Evolutionary conservation across 305 asterid genomes (phyloP).

Genomic region (Fraxinus dipetala): DNA sequence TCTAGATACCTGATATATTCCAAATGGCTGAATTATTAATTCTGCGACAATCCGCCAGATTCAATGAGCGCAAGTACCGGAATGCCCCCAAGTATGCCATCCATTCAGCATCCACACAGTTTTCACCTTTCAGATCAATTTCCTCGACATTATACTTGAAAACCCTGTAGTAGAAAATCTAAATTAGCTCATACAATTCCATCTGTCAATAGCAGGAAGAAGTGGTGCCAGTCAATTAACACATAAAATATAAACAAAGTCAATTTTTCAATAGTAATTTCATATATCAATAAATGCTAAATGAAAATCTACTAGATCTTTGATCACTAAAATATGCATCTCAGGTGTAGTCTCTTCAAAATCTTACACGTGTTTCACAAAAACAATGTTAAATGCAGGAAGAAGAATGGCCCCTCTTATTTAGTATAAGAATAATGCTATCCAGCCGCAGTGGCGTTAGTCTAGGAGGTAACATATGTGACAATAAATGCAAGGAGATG

Average conservation of each 20-base stretch:
- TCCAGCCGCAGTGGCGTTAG: neutral
- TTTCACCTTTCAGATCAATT: slow-evolving; percentile 66
- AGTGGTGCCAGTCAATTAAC: slow-evolving; percentile 8
- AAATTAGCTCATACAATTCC: slow-evolving; percentile 21
- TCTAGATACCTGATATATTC: slow-evolving; percentile 61
- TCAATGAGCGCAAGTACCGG: slow-evolving; percentile 55
- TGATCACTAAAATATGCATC: slow-evolving; percentile 7
- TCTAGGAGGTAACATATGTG: neutral
- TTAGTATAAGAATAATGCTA: neutral
- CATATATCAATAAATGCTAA: slow-evolving; percentile 9
- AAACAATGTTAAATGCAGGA: neutral
- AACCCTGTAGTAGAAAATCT: slow-evolving; percentile 55
- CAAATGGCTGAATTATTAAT: slow-evolving; percentile 78
- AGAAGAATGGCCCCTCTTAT: slow-evolving; percentile 3
- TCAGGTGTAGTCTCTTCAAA: slow-evolving; percentile 2
- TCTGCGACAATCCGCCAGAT: slow-evolving; percentile 71
- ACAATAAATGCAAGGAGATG: neutral
- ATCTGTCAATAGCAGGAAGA: slow-evolving; percentile 8
- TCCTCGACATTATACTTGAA: slow-evolving; percentile 72
- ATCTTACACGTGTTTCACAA: neutral
- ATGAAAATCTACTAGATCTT: neutral
- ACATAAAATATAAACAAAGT: neutral
- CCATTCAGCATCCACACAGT: slow-evolving; percentile 89
- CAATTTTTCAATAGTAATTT: neutral
- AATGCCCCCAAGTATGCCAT: slow-evolving; percentile 93